Conservation (phyloP, 371 early-diverging fungal species). For the Mucor mucedo region DNA sequence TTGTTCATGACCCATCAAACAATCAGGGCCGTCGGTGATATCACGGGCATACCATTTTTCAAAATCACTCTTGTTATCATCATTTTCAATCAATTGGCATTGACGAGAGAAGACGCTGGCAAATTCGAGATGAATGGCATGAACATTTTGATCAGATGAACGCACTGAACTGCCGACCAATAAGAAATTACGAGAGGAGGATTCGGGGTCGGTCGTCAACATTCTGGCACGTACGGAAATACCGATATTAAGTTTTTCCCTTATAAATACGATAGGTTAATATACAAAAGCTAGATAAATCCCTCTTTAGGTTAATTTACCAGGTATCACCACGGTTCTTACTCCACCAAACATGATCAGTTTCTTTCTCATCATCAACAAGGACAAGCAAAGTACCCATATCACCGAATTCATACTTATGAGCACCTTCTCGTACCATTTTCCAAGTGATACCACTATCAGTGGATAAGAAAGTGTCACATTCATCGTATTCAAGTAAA, state of each 20-base stretch:
- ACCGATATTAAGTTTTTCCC: slow-evolving; percentile 46
- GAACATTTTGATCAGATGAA: slow-evolving; percentile 40
- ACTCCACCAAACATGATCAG: slow-evolving; percentile 74
- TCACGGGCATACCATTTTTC: slow-evolving; percentile 78
- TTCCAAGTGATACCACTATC: slow-evolving; percentile 92
- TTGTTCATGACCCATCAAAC: slow-evolving; percentile 87
- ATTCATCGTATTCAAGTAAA: slow-evolving; percentile 70
- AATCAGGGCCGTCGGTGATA: slow-evolving; percentile 68
- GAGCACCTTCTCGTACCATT: slow-evolving; percentile 77
- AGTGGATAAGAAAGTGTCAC: slow-evolving; percentile 82
- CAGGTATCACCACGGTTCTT: slow-evolving; percentile 84
- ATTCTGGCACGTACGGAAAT: slow-evolving; percentile 58
- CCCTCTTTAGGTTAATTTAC: slow-evolving; percentile 39
- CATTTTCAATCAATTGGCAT: slow-evolving; percentile 63
- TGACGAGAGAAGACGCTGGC: slow-evolving; percentile 60
- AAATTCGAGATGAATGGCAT: slow-evolving; percentile 77
- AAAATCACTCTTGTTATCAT: slow-evolving; percentile 70
- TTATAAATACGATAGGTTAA: slow-evolving; percentile 1
- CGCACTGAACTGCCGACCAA: slow-evolving; percentile 48
- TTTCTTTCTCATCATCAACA: slow-evolving; percentile 75
- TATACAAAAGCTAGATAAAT: slow-evolving; percentile 5
- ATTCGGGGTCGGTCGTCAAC: slow-evolving; percentile 69
- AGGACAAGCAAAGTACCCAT: slow-evolving; percentile 81
- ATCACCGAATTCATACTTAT: slow-evolving; percentile 91
- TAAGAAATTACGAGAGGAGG: slow-evolving; percentile 65